These are phyloP conservation scores for Apiospora kogelbergensis DNA, from an alignment of 2,329 filamentous ascomycete genomes.

Conservation along the genomic window DNA sequence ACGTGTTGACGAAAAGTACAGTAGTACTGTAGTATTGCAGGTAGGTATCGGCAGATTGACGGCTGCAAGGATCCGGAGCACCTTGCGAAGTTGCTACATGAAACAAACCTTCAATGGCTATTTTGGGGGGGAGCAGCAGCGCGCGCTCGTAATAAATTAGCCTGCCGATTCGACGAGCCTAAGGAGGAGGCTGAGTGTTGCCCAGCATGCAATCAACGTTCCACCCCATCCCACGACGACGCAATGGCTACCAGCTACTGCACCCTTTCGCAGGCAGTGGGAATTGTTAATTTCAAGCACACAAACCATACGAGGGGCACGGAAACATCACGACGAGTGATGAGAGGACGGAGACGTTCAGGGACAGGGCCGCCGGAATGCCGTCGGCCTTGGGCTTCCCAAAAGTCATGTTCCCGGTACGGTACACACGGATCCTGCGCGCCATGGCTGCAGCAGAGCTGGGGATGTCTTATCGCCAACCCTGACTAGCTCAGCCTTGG, in stretches of 20 bases:
- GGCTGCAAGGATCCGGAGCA: not conserved
- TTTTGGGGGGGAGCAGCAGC: not conserved
- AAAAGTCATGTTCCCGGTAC: not conserved
- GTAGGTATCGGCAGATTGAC: not conserved
- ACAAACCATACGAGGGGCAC: not conserved
- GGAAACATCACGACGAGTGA: not conserved
- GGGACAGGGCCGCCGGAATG: not conserved
- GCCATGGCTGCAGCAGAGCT: not conserved
- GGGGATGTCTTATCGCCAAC: constrained; percentile 1
- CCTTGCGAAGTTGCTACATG: constrained; percentile 6
- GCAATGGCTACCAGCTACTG: not conserved
- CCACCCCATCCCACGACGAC: not conserved
- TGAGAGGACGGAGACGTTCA: not conserved
- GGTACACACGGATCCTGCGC: not conserved
- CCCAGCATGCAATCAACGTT: not conserved
- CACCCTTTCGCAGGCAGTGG: not conserved
- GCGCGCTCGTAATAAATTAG: not conserved
- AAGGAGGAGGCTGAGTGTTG: not conserved
- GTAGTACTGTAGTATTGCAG: not conserved
- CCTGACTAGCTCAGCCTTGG: constrained; percentile 3
- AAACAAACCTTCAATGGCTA: constrained; percentile 3
- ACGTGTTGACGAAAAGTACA: no score
- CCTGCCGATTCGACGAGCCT: not conserved
- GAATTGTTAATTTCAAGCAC: not conserved
- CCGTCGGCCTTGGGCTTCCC: not conserved